Evolutionary conservation across 306 rosid genomes (phyloP).

Genomic region (apple (Malus domestica)): DNA sequence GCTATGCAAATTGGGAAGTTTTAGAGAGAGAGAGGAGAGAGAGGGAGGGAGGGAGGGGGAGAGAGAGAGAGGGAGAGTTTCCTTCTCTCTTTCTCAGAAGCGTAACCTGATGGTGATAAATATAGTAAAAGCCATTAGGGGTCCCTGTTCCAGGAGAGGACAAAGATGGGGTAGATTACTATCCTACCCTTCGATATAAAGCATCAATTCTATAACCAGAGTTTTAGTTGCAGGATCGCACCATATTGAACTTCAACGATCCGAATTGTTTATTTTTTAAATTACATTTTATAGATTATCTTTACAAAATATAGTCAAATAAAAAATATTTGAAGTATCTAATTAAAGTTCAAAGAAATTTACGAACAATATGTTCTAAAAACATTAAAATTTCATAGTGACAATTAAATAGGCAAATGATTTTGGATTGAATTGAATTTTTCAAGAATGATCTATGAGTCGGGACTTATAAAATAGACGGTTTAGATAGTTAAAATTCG

Average conservation of each 20-base stretch:
- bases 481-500: too few species aligned
- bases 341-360: too few species aligned
- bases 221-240: rapidly evolving
- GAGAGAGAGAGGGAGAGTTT: neutral
- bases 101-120: neutral
- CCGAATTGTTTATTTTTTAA: too few species aligned
- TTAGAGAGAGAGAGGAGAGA: neutral
- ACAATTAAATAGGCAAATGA: rapidly evolving
- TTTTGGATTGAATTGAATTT: too few species aligned
- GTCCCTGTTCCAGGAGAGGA: neutral
- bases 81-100: neutral
- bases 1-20: neutral
- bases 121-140: conserved; percentile 9
- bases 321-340: rapidly evolving
- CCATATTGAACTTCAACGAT: too few species aligned
- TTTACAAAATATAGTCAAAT: too few species aligned
- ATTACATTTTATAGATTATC: too few species aligned
- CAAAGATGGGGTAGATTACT: conserved; percentile 6
- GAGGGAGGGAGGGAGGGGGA: too few species aligned
- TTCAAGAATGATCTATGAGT: too few species aligned
- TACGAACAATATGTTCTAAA: too few species aligned
- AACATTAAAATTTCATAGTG: too few species aligned
- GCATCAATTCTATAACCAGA: neutral
- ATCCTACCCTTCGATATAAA: conserved; percentile 7
- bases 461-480: too few species aligned